Base-by-base conservation (phyloP, 768 basidiomycete species). In the Sporobolomyces roseus region DNA sequence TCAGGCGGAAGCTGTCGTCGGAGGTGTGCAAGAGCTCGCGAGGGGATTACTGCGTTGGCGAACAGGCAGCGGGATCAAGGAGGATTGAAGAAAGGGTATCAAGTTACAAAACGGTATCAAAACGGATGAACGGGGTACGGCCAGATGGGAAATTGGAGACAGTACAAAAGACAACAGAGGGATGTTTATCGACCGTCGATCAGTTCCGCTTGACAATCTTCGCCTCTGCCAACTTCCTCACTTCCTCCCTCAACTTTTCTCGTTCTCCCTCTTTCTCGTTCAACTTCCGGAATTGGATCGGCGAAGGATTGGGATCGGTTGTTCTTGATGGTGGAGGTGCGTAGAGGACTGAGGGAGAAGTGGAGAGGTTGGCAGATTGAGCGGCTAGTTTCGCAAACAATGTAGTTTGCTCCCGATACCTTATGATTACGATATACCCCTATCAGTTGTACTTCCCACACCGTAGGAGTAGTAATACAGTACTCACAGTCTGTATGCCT, bases 1-100 rank as follows among this genome's bases (percentile, higher is more conserved):
- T 79, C 94, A 99, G 78, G 76, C 75, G 1, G 77, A 78, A 45
- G 19, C 4, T 23, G 2, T 58, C 4, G 56, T 45, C 25, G 56
- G n/a, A 16, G 27, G n/a, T 13, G 8, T 54, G n/a, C 53, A 54
- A 35, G 27, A n/a, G 27, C 7, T 54, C 53, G 30, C 32, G 53
- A 10, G 30, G 27, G 16, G 30, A 52, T 13, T 54, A 36, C 12
- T 30, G 4, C 38, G 51, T 16, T 10, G 29, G 27, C 9, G 27
- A 29, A 10, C 19, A 14, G 32, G 49, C 10, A 21, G 49, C 30
- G 41, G 56, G 29, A 45, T 7, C 36, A 56, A 56, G 25, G 54
- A 41, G 38, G 54, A 38, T 36, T 56, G 54, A 54, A 23, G 45
- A 54, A 9, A 54, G 30, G 52, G 30, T 14, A 41, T 41, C 38